Percentiles rank a stretch among this genome's conserved stretches.
Evolutionary conservation across 176 grass and related monocot genomes (phyloP).

Genomic region (Paspalum vaginatum): DNA sequence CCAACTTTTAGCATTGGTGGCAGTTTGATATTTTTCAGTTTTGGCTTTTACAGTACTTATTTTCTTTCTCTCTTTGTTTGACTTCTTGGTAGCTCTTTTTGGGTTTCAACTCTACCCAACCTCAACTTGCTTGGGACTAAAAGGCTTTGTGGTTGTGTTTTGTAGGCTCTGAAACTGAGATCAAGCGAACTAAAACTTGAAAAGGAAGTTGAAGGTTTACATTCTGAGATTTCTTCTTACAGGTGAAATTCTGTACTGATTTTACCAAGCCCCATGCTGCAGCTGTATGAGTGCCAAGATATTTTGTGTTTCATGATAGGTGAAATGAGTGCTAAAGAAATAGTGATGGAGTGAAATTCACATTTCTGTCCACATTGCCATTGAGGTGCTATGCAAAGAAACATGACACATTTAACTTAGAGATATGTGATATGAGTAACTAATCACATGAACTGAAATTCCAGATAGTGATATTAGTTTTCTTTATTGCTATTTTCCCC

Average conservation of each 20-base stretch:
- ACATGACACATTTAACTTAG: constrained; percentile 16
- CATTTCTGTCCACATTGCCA: constrained; percentile 7
- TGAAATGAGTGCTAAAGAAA: background rate
- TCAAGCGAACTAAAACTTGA: constrained; percentile 97
- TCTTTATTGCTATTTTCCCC: constrained; percentile 5
- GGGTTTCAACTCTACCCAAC: background rate
- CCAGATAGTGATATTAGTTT: background rate
- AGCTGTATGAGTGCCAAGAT: background rate
- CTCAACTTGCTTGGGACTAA: background rate
- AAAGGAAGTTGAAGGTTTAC: constrained; percentile 79
- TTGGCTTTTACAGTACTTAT: background rate
- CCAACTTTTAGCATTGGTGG: background rate
- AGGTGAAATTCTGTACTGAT: constrained; percentile 56
- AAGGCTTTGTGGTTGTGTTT: constrained; percentile 19
- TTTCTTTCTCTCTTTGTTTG: too few relatives aligned
- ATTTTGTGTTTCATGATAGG: constrained; percentile 28
- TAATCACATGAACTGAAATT: constrained; percentile 8
- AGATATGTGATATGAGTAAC: background rate
- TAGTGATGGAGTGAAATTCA: background rate
- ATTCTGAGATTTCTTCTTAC: constrained; percentile 83
- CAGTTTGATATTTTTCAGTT: constrained; percentile 33
- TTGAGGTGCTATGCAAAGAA: constrained; percentile 25
- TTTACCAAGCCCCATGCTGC: constrained; percentile 22
- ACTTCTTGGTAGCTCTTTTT: too few relatives aligned
- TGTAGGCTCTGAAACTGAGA: constrained; percentile 94